Evolutionary conservation across 1,139 yeast species (phyloP), one percentile per base, ranked within the genome.

Genomic region (Arxiozyma slooffiae): DNA sequence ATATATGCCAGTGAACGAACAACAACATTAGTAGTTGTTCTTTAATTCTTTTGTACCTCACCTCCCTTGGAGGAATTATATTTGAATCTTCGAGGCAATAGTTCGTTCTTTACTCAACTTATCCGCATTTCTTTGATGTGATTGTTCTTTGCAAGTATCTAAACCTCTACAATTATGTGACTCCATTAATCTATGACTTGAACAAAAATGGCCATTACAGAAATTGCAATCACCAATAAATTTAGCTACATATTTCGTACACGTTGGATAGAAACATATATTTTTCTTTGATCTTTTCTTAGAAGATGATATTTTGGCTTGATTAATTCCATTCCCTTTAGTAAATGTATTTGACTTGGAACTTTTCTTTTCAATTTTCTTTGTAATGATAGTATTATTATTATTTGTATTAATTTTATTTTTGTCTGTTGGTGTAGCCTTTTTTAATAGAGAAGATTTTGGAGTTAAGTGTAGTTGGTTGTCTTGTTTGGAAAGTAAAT

Each of bases 211-310:
- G 44, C 96, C 95, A 49, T 81, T 80, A 67, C 96, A 89, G 63
- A 82, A 86, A 52, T 81, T 78, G 67, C 97, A 89, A 67, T 84
- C 89, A 41, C 96, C 96, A 40, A 86, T 94, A 71, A 88, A 85
- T 56, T 95, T 78, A 53, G 87, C 76, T 1, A 92, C 88, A 4
- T 79, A 73, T 17, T 85, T 76, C 36, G 76, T 72, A 68, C 96
- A 88, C 44, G 72, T 67, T 46, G 70, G 71, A 67, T 80, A 80
- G 24, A 81, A 72, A 67, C 96, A 87, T 52, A 77, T 74, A 66
- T 76, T 76, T 69, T 82, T 80, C 69, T 80, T 68, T 64, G 77
- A 78, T 60, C 68, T 72, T 55, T 62, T 66, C 34, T 48, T 46
- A 7, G 36, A 24, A 21, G 36, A 24, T 4, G 18, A 20, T 2